Conservation (phyloP, 2,329 filamentous ascomycete species). For the Aspergillus chevalieri region DNA sequence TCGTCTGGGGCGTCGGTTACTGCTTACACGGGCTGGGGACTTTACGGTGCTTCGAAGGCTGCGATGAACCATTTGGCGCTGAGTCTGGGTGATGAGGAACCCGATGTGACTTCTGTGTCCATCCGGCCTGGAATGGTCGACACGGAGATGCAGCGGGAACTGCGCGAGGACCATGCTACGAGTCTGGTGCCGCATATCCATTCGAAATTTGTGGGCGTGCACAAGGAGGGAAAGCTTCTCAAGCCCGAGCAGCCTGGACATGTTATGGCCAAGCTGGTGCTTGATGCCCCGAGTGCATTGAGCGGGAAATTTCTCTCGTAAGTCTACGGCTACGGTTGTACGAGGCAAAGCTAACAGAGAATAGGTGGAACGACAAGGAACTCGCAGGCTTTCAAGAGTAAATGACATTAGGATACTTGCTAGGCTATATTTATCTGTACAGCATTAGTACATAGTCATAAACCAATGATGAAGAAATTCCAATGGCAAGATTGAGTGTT, state of each 20-base stretch:
- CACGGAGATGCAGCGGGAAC: slow-evolving; percentile 45
- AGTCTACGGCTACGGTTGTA: slow-evolving; percentile 10
- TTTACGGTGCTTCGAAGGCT: slow-evolving; percentile 33
- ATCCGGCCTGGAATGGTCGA: slow-evolving; percentile 30
- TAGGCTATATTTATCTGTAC: slow-evolving; percentile 7
- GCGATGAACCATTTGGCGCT: slow-evolving; percentile 29
- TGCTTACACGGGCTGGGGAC: slow-evolving; percentile 30
- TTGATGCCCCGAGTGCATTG: slow-evolving; percentile 59
- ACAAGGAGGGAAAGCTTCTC: slow-evolving; percentile 65
- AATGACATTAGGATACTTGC: slow-evolving; percentile 8
- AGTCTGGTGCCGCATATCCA: slow-evolving; percentile 54
- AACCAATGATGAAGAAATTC: slow-evolving; percentile 4
- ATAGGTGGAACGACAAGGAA: slow-evolving; percentile 42
- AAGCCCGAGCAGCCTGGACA: slow-evolving; percentile 76
- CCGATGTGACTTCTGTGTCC: slow-evolving; percentile 22
- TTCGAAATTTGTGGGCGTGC: slow-evolving; percentile 61
- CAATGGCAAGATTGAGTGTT: slow-evolving; percentile 12
- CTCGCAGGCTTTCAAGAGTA: slow-evolving; percentile 40
- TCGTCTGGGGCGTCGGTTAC: slow-evolving; percentile 29
- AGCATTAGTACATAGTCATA: slow-evolving; percentile 22
- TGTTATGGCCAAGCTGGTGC: slow-evolving; percentile 74
- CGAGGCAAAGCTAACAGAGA: slow-evolving; percentile 16
- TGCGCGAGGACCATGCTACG: slow-evolving; percentile 65
- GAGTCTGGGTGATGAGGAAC: slow-evolving; percentile 25
- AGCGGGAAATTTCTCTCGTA: slow-evolving; percentile 65